Evolutionary conservation across 2,329 filamentous ascomycete genomes (phyloP).

Genomic region (Aspergillus carbonarius): DNA sequence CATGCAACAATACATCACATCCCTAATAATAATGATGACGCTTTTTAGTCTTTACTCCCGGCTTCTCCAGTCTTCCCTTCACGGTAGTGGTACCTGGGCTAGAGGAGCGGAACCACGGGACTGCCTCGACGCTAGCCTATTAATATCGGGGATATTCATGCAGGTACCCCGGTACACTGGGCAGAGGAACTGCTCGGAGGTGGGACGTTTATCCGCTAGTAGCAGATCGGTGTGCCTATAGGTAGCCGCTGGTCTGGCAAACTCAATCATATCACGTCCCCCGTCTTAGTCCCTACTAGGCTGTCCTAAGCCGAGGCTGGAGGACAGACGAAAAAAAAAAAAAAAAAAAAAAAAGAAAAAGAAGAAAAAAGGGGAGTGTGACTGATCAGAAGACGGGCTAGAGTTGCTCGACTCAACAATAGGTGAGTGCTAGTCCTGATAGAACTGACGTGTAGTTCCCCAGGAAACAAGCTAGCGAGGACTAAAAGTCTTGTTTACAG

Average conservation of each 20-base stretch:
- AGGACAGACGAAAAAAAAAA: neutral
- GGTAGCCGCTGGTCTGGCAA: neutral
- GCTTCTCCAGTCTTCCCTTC: neutral
- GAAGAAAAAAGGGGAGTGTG: neutral
- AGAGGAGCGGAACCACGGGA: neutral
- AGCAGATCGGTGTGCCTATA: constrained; percentile 2
- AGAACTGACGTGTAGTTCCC: neutral
- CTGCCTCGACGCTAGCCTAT: neutral
- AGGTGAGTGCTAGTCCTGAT: neutral
- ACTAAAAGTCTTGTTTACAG: neutral
- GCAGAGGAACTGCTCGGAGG: neutral
- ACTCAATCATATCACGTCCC: constrained; percentile 4
- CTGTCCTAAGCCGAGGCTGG: neutral
- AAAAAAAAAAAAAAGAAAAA: neutral
- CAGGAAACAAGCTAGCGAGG: neutral
- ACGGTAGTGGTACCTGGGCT: neutral
- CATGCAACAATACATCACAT: neutral
- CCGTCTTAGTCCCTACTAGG: neutral
- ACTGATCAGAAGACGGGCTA: neutral
- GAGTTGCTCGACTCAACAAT: neutral
- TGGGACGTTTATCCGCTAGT: neutral
- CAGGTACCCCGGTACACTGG: constrained; percentile 1
- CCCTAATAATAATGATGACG: neutral
- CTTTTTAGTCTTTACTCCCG: neutral
- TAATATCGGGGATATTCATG: neutral